Evolutionary conservation across 768 basidiomycete species (phyloP).

Genomic region (Sistotremastrum suecicum): DNA sequence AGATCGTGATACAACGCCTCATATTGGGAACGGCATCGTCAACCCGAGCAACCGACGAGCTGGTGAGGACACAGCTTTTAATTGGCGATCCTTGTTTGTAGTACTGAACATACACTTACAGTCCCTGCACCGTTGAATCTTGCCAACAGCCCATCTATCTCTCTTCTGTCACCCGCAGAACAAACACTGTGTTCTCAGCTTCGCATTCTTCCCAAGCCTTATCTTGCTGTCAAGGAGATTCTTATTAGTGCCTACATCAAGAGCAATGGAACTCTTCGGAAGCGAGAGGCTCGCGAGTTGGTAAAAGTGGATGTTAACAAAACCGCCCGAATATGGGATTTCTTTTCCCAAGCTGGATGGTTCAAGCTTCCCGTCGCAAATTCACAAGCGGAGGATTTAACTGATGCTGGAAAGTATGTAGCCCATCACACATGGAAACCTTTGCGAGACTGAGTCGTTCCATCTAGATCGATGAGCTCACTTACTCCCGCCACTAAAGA

Average conservation of each 20-base stretch:
- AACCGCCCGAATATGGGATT: constrained; percentile 87
- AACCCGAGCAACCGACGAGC: constrained; percentile 1
- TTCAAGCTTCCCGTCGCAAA: constrained; percentile 24
- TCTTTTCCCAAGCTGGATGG: constrained; percentile 75
- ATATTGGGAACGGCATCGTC: neutral
- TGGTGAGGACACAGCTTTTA: neutral
- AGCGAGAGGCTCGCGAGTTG: constrained; percentile 78
- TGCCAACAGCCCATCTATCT: constrained; percentile 77
- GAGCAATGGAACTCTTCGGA: constrained; percentile 73
- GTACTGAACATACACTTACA: constrained; percentile 2
- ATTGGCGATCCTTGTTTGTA: no score
- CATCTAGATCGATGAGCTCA: no score
- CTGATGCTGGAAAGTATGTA: no score
- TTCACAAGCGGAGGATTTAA: no score
- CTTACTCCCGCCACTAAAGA: no score
- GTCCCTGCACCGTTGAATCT: constrained; percentile 61
- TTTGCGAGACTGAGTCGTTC: no score
- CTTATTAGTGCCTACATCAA: constrained; percentile 88
- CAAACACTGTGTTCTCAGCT: constrained; percentile 79
- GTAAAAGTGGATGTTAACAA: constrained; percentile 92
- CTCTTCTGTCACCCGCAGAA: constrained; percentile 80
- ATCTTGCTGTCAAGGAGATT: constrained; percentile 90
- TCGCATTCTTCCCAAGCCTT: constrained; percentile 88
- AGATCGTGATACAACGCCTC: constrained; percentile 1
- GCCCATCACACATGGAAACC: no score